Percentiles rank a stretch among this genome's conserved stretches.
Evolutionary conservation across 2,329 filamentous ascomycete genomes (phyloP).

Genomic region (Arthrobotrys musiformis): DNA sequence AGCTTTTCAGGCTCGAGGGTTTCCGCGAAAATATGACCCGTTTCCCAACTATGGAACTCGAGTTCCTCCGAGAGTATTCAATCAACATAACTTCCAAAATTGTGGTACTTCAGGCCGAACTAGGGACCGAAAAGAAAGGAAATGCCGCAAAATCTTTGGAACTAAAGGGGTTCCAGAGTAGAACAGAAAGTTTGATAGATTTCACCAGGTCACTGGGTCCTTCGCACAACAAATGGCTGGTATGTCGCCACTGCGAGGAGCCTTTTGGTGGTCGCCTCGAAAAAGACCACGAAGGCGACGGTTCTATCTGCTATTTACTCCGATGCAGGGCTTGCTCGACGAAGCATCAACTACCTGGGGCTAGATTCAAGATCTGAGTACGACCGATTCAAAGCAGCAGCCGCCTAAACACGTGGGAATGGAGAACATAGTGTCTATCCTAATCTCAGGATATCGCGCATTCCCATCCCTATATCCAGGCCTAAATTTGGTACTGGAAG

Average conservation of each 20-base stretch:
- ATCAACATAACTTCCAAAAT: neutral
- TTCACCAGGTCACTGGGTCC: neutral
- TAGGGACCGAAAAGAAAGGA: no score
- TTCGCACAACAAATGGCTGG: neutral
- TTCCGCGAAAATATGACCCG: slow-evolving; percentile 3
- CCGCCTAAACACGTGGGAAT: no score
- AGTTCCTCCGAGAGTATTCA: slow-evolving; percentile 5
- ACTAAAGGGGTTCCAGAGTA: neutral
- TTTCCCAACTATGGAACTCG: slow-evolving; percentile 16
- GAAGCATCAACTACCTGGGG: neutral
- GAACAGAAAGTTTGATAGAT: neutral
- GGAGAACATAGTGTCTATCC: no score
- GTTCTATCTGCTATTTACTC: neutral
- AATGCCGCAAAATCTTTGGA: no score
- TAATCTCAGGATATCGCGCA: no score
- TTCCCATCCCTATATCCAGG: no score
- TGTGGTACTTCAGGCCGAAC: neutral
- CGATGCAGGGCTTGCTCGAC: slow-evolving; percentile 26
- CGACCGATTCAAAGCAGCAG: no score
- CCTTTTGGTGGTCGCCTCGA: neutral
- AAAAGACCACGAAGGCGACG: neutral
- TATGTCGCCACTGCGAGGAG: slow-evolving; percentile 8
- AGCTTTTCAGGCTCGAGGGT: neutral
- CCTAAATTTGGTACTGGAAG: no score
- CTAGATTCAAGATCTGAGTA: neutral